These are phyloP conservation scores for Tuber umbilicatum DNA, from an alignment of 495 filamentous ascomycete genomes.

Conservation along the genomic window DNA sequence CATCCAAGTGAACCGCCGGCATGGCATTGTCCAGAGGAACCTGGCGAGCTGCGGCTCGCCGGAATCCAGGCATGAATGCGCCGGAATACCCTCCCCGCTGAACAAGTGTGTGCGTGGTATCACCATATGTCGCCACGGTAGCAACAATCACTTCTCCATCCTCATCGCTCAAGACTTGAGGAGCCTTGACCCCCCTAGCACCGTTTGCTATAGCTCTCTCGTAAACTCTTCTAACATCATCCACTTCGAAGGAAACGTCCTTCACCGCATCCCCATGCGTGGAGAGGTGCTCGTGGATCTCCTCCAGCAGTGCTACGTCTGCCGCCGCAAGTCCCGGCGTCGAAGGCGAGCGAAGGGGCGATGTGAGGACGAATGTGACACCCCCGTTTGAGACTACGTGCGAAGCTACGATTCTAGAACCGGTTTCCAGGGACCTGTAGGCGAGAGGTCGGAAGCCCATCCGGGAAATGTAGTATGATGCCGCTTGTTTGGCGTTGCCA, in stretches of 20 bases:
- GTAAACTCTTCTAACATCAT: conserved; percentile 71
- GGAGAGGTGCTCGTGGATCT: conserved; percentile 68
- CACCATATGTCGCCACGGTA: conserved; percentile 77
- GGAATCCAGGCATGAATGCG: conserved; percentile 72
- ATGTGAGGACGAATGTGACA: conserved; percentile 77
- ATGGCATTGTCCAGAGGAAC: conserved; percentile 50
- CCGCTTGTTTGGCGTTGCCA: conserved; percentile 90
- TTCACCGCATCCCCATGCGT: conserved; percentile 84
- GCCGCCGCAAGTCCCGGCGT: conserved; percentile 45
- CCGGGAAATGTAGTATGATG: conserved; percentile 73
- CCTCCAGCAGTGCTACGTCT: conserved; percentile 44
- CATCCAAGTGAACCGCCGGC: conserved; percentile 60
- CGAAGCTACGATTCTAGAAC: conserved; percentile 64
- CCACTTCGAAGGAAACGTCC: conserved; percentile 87
- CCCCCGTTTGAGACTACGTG: conserved; percentile 73
- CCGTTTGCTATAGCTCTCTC: conserved; percentile 60
- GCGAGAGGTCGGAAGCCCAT: conserved; percentile 77
- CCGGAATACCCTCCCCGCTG: conserved; percentile 61
- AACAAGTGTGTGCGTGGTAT: conserved; percentile 85
- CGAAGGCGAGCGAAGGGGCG: conserved; percentile 61
- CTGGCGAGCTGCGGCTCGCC: conserved; percentile 43
- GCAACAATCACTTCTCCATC: conserved; percentile 59
- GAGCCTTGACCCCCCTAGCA: conserved; percentile 57
- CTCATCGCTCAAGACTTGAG: conserved; percentile 48
- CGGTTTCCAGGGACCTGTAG: conserved; percentile 81